Evolutionary conservation across 2,329 filamentous ascomycete genomes (phyloP), one percentile per base, ranked within the genome.

Genomic region (Beauveria sp.): DNA sequence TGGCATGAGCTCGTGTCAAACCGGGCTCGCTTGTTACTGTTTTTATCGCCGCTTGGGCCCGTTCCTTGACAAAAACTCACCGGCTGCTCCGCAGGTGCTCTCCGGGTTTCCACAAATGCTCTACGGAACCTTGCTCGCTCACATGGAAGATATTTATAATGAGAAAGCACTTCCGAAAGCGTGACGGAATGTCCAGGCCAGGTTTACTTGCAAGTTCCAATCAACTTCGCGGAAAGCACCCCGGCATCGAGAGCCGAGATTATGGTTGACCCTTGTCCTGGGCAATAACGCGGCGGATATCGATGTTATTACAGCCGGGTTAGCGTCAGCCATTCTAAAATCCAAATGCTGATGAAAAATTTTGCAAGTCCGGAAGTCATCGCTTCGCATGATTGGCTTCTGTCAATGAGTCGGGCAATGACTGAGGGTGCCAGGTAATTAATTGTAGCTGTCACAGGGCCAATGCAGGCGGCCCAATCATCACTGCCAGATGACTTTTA

Each of bases 1-100:
- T 58, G 45, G 55, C 55, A 50, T 42, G 45, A 58, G 55, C n/a
- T 58, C 55, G 55, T 34, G 45, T 58, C 45, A 38, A 58, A 58
- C 55, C 55, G 55, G 55, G 34, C 31, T 16, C 45, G 12, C 8
- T 20, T 3, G 42, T 24, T 49, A 12, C 43, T 58, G 43, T 45
- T 20, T 58, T 38, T 26, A 49, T 48, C 14, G 22, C 20, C n/a
- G 55, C 31, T 12, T 14, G 12, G 55, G 28, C 28, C 55, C 45
- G 43, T 58, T 40, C 28, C 20, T 34, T 18, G 20, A 20, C 43
- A 8, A 24, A 22, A 14, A 58, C 48, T 49, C 49, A 49, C 55
- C 14, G 9, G 43, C 20, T 14, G 55, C 28, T 49, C 55, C 55
- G 55, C 43, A 40, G 16, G 20, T 54, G 51, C 54, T 22, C 38